A percentile compares a stretch with the other conserved stretches of the same genome.
These are phyloP conservation scores for Podospora conica DNA, from an alignment of 495 filamentous ascomycete genomes.

Conservation along the genomic window DNA sequence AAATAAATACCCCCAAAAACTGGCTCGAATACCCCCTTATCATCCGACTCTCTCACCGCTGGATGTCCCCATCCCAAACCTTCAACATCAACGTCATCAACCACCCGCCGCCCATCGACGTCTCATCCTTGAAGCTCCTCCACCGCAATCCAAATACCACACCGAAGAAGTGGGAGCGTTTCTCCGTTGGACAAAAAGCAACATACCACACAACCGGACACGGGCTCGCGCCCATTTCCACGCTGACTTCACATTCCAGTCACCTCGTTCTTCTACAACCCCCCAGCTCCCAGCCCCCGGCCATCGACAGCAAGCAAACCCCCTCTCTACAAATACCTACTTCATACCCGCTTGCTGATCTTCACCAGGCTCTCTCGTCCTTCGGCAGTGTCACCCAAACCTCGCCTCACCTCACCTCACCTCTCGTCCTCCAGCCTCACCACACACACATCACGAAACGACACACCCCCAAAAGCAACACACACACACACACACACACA, in stretches of 20 bases:
- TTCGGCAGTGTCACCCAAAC: background rate
- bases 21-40: no score
- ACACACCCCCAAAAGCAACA: no score
- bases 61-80: background rate
- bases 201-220: background rate
- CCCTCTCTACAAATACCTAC: background rate
- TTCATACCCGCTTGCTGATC: no score
- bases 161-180: background rate
- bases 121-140: background rate
- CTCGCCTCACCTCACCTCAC: no score
- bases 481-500: background rate
- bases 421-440: no score
- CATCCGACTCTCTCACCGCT: no score
- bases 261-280: no score
- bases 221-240: background rate
- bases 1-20: no score
- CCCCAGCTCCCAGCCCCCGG: background rate
- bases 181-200: background rate
- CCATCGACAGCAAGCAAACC: background rate
- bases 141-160: background rate
- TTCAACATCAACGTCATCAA: background rate
- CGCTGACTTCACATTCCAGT: background rate
- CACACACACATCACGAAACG: background rate
- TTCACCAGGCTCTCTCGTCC: background rate
- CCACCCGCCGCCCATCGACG: background rate